Evolutionary conservation across 306 rosid genomes (phyloP).

Genomic region (Delonix regia): DNA sequence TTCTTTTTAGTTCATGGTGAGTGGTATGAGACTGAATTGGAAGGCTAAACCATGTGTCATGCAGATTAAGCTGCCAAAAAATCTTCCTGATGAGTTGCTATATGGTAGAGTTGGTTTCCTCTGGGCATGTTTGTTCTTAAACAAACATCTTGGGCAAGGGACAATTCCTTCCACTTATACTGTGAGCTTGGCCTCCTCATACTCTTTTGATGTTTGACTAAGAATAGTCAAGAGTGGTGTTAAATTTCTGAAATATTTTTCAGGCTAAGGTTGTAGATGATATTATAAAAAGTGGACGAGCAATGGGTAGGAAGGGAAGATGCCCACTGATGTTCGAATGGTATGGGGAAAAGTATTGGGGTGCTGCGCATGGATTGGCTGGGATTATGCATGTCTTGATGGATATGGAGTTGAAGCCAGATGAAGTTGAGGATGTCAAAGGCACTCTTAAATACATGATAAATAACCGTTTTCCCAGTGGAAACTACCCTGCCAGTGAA

Average conservation of each 20-base stretch:
- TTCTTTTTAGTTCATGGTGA: background rate
- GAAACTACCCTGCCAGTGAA: conserved; percentile 71
- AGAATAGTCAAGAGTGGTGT: conserved; percentile 6
- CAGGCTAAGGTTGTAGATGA: conserved; percentile 60
- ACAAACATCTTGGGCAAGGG: conserved; percentile 63
- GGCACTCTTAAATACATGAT: conserved; percentile 75
- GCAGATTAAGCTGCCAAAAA: conserved; percentile 69
- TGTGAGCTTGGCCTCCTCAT: conserved; percentile 47
- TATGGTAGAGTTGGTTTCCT: conserved; percentile 78
- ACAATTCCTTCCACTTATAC: conserved; percentile 57
- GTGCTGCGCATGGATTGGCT: conserved; percentile 87
- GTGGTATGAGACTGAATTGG: background rate
- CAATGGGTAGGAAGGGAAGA: conserved; percentile 53
- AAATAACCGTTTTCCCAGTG: conserved; percentile 53
- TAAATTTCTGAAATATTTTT: conserved; percentile 22
- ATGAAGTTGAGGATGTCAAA: conserved; percentile 66
- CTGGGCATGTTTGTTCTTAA: conserved; percentile 75
- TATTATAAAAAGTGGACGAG: conserved; percentile 64
- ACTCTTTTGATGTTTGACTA: background rate
- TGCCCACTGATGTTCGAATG: conserved; percentile 80
- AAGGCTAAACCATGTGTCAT: conserved; percentile 1
- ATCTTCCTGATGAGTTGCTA: conserved; percentile 74
- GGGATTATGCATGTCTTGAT: conserved; percentile 79
- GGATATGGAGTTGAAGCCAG: conserved; percentile 75
- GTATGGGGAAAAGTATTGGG: conserved; percentile 82